Evolutionary conservation across 192 early-diverging fungal genomes (phyloP).

Genomic region (Mortierella alpina): DNA sequence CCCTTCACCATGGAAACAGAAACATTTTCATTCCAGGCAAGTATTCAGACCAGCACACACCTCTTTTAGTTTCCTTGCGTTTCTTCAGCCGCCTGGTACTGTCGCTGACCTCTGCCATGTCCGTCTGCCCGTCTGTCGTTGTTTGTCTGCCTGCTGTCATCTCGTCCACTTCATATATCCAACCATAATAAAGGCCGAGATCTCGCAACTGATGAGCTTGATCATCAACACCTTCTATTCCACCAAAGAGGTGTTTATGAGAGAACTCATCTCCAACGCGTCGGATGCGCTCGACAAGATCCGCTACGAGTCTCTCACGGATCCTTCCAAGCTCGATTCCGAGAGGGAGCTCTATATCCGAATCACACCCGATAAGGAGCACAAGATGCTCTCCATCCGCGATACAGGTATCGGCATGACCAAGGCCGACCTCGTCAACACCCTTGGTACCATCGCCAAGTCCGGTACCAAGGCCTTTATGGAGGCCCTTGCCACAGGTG

Average conservation of each 20-base stretch:
- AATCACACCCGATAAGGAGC: constrained; percentile 83
- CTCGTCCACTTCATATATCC: constrained; percentile 74
- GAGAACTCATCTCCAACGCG: constrained; percentile 94
- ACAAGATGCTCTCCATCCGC: constrained; percentile 89
- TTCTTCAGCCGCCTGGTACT: no score
- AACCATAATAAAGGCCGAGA: constrained; percentile 96
- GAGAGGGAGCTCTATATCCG: constrained; percentile 94
- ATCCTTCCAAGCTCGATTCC: constrained; percentile 89
- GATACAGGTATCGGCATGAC: constrained; percentile 92
- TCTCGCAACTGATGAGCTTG: constrained; percentile 97
- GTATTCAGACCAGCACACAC: not conserved
- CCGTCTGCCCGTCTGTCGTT: no score
- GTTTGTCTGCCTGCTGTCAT: constrained; percentile 66
- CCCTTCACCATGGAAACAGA: constrained; percentile 22
- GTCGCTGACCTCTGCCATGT: no score
- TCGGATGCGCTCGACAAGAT: constrained; percentile 96
- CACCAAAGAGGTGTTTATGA: constrained; percentile 96
- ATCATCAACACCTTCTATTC: constrained; percentile 99
- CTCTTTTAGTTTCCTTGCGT: constrained; percentile 73
- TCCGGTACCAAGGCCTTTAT: constrained; percentile 99
- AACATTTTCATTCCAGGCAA: constrained; percentile 27
- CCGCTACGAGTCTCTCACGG: constrained; percentile 94
- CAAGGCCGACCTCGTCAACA: constrained; percentile 94
- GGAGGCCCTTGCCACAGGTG: constrained; percentile 93
- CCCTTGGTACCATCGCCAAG: constrained; percentile 99